A percentile compares a stretch with the other conserved stretches of the same genome.
These are phyloP conservation scores for Hyaloperonospora brassicae DNA, from an alignment of 352 stramenopile species.

Conservation along the genomic window DNA sequence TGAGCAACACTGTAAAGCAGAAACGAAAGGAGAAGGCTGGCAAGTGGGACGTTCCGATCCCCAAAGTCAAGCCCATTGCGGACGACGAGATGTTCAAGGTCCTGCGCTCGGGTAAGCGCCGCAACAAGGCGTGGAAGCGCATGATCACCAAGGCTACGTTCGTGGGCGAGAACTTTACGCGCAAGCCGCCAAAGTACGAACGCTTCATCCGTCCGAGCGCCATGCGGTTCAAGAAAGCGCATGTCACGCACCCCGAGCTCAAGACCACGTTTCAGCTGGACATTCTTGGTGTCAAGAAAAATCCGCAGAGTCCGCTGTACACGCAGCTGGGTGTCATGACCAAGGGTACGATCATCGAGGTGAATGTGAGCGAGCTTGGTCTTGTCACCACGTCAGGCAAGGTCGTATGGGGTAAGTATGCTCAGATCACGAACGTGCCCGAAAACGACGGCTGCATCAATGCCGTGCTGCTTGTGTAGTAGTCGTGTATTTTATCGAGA, in stretches of 20 bases:
- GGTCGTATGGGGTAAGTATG: conserved; percentile 99
- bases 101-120: conserved; percentile 93
- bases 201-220: conserved; percentile 98
- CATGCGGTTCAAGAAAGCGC: conserved; percentile 99
- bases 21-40: conserved; percentile 99
- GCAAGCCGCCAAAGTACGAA: conserved; percentile 99
- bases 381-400: conserved; percentile 99
- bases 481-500: conserved; percentile 39
- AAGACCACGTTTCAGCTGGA: conserved; percentile 99
- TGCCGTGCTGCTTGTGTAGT: conserved; percentile 96
- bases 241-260: conserved; percentile 99
- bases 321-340: conserved; percentile 98
- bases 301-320: conserved; percentile 95
- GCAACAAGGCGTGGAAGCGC: conserved; percentile 89
- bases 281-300: conserved; percentile 99
- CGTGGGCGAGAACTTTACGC: conserved; percentile 98
- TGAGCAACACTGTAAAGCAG: conserved; percentile 99
- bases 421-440: conserved; percentile 99
- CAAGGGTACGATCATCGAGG: conserved; percentile 98
- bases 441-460: conserved; percentile 99
- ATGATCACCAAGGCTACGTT: conserved; percentile 94
- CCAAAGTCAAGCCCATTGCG: conserved; percentile 97
- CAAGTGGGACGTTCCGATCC: conserved; percentile 99
- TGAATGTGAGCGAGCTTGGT: conserved; percentile 99
- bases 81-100: conserved; percentile 99